Percentiles rank a stretch among this genome's conserved stretches.
Conservation (phyloP, 257 asterid genomes). For the Nicotiana undulata region DNA sequence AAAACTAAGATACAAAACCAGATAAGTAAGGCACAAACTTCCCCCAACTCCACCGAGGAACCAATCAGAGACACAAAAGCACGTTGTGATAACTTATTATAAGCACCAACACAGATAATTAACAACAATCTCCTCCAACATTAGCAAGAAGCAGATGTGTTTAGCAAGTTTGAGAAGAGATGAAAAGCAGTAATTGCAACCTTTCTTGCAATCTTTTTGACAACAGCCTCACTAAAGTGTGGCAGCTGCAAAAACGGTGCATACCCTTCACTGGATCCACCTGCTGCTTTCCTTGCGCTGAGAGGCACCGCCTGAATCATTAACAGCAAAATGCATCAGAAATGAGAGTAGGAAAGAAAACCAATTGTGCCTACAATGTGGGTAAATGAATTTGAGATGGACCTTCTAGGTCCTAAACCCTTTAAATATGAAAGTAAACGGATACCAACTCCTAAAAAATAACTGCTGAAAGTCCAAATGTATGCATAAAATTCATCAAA, state of each 20-base stretch:
- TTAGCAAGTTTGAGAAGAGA: not conserved
- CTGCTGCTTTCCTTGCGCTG: slow-evolving; percentile 78
- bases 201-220: slow-evolving; percentile 92
- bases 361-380: not conserved
- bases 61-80: not conserved
- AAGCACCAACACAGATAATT: not conserved
- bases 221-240: slow-evolving; percentile 77
- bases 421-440: not conserved
- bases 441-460: not conserved
- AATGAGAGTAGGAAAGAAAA: not conserved
- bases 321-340: not conserved
- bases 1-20: not conserved
- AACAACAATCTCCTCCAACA: not conserved
- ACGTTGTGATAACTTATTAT: not conserved
- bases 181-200: slow-evolving; percentile 27
- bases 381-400: not conserved
- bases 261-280: slow-evolving; percentile 79
- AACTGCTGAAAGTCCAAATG: not conserved
- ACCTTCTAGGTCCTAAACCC: not conserved
- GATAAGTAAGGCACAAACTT: not conserved
- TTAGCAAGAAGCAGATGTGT: not conserved
- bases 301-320: slow-evolving; percentile 82
- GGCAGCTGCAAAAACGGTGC: slow-evolving; percentile 98
- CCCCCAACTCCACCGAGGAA: not conserved
- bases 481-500: not conserved